These are phyloP conservation scores for Platanus orientalis DNA, from an alignment of 164 flowering plant species.

Conservation along the genomic window DNA sequence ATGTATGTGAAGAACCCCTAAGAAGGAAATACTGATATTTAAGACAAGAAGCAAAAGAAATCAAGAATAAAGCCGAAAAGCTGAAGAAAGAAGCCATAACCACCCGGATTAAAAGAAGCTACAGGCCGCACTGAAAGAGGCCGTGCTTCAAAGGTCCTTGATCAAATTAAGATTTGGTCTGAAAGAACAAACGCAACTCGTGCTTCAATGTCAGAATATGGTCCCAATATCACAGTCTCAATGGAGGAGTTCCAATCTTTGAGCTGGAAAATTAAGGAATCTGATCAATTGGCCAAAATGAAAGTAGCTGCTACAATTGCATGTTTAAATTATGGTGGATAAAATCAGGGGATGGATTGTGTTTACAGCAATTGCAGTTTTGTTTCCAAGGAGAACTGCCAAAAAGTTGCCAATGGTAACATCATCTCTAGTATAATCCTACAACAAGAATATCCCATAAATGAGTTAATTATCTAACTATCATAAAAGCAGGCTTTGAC, in stretches of 20 bases:
- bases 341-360: too few species aligned
- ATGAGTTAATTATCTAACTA: too few species aligned
- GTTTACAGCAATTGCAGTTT: too few species aligned
- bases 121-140: slow-evolving; percentile 53
- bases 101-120: slow-evolving; percentile 41
- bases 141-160: slow-evolving; percentile 61
- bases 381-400: too few species aligned
- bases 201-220: slow-evolving; percentile 63
- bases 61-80: slow-evolving; percentile 57
- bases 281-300: slow-evolving; percentile 68
- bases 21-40: not conserved
- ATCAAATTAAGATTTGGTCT: slow-evolving; percentile 55
- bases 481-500: too few species aligned
- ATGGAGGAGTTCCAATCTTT: slow-evolving; percentile 68
- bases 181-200: slow-evolving; percentile 64
- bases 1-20: not conserved
- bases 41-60: slow-evolving; percentile 49
- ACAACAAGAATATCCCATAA: too few species aligned
- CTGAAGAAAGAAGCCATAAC: slow-evolving; percentile 59
- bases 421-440: too few species aligned
- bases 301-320: slow-evolving; percentile 89
- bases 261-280: slow-evolving; percentile 70
- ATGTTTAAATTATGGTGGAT: too few species aligned
- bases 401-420: too few species aligned
- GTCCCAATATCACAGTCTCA: slow-evolving; percentile 66